These are phyloP conservation scores for Gymnopilus junonius DNA, from an alignment of 768 basidiomycete genomes.

Conservation along the genomic window DNA sequence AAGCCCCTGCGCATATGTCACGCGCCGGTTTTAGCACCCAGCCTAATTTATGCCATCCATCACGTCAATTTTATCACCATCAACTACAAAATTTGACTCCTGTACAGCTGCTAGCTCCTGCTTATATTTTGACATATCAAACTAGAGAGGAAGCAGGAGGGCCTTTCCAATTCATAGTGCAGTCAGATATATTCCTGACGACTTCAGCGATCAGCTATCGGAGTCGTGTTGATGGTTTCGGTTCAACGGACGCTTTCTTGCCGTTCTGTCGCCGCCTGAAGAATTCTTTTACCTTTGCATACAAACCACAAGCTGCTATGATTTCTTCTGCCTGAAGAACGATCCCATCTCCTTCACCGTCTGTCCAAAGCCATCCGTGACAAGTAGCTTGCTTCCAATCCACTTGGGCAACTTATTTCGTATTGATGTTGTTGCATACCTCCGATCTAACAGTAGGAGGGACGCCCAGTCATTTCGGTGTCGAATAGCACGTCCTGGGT, in stretches of 20 bases:
- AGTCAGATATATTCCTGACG: no score
- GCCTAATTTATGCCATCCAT: background rate
- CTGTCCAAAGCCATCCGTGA: slow-evolving; percentile 72
- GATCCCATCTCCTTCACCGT: slow-evolving; percentile 67
- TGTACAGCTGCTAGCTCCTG: no score
- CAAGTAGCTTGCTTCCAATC: slow-evolving; percentile 70
- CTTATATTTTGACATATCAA: no score
- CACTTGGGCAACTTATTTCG: slow-evolving; percentile 86
- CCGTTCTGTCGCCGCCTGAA: no score
- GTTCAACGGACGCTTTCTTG: no score
- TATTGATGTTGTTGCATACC: slow-evolving; percentile 75
- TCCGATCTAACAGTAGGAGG: slow-evolving; percentile 82
- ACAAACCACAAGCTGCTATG: background rate
- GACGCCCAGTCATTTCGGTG: slow-evolving; percentile 93
- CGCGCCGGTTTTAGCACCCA: background rate
- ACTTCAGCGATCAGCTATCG: no score
- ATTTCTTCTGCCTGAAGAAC: slow-evolving; percentile 69
- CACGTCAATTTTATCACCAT: background rate
- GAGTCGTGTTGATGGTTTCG: no score
- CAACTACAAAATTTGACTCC: background rate
- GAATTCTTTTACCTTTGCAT: no score
- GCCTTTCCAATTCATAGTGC: no score
- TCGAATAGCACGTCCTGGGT: slow-evolving; percentile 86
- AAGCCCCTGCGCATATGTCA: background rate
- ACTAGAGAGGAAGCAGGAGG: no score